Percentiles rank a stretch among this genome's conserved stretches.
Conservation (phyloP, 345 rosid species). For the Lepidium aucheri region DNA sequence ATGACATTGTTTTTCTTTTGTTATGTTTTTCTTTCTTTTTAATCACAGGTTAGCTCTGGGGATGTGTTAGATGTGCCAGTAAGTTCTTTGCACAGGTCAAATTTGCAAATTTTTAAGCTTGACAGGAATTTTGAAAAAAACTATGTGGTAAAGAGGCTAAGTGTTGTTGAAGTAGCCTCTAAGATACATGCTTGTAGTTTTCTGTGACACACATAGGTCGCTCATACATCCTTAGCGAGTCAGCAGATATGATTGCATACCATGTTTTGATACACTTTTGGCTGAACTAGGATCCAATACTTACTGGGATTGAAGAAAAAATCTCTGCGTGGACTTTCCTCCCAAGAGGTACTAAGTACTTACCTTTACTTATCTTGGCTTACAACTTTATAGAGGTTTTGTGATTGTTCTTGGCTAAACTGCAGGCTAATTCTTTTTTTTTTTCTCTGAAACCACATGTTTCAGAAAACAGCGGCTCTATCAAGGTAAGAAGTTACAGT, state of each 20-base stretch:
- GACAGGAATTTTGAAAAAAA: neutral
- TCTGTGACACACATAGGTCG: neutral
- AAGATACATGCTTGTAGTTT: neutral
- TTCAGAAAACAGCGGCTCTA: slow-evolving; percentile 51
- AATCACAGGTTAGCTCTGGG: slow-evolving; percentile 22
- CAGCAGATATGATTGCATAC: neutral
- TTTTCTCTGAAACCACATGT: neutral
- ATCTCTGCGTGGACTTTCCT: slow-evolving; percentile 83
- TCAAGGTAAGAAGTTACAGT: slow-evolving; percentile 42
- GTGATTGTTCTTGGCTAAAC: neutral
- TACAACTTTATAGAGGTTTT: neutral
- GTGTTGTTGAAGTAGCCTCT: neutral
- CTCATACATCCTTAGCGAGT: neutral
- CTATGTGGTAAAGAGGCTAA: neutral
- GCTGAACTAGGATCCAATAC: slow-evolving; percentile 44
- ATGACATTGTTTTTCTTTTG: no score
- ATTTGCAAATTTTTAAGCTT: neutral
- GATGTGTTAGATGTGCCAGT: slow-evolving; percentile 15
- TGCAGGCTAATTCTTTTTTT: neutral
- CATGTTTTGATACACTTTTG: neutral
- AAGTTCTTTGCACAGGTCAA: neutral
- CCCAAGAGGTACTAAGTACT: slow-evolving; percentile 52
- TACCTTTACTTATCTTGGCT: neutral
- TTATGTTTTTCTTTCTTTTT: neutral
- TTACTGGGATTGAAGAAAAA: slow-evolving; percentile 65